phyloP scores from a whole-genome alignment of 345 rosid species.

The Aegle marmelos region DNA sequence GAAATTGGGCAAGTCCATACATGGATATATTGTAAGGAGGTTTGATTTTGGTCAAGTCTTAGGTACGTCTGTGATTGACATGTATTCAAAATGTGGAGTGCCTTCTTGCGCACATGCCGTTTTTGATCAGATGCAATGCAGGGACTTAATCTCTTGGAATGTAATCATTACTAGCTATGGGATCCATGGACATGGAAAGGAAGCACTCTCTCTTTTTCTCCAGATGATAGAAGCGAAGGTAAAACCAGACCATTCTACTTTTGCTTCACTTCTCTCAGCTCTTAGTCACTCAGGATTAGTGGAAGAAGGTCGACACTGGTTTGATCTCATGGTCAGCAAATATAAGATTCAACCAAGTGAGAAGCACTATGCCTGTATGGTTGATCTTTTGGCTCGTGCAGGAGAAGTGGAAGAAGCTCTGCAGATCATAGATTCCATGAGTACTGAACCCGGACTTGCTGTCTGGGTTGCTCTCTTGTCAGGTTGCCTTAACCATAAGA shows the following conservation, averaged over 20 bases:
- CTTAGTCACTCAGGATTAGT: conserved; percentile 66
- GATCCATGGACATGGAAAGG: conserved; percentile 61
- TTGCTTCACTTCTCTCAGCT: conserved; percentile 70
- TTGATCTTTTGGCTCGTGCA: conserved; percentile 74
- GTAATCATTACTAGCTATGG: conserved; percentile 66
- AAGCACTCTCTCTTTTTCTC: conserved; percentile 53
- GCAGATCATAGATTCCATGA: conserved; percentile 44
- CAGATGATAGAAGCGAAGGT: conserved; percentile 42
- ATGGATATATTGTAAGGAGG: conserved; percentile 52
- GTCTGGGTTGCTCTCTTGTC: conserved; percentile 82
- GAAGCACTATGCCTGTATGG: conserved; percentile 64
- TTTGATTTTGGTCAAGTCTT: conserved; percentile 35
- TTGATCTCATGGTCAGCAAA: conserved; percentile 39
- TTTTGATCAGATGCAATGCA: conserved; percentile 42
- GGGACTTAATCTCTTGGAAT: conserved; percentile 70
- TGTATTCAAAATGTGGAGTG: conserved; percentile 71
- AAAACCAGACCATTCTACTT: conserved; percentile 66
- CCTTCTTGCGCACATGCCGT: conserved; percentile 40
- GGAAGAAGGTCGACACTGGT: conserved; percentile 62
- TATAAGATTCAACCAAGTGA: conserved; percentile 52
- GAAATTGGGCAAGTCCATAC: conserved; percentile 54
- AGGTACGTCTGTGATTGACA: conserved; percentile 58
- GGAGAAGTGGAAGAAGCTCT: conserved; percentile 67
- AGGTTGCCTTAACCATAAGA: conserved; percentile 62
- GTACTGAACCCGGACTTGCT: conserved; percentile 40